Base-by-base conservation (phyloP, 768 basidiomycete species). In the Mycena metata region DNA sequence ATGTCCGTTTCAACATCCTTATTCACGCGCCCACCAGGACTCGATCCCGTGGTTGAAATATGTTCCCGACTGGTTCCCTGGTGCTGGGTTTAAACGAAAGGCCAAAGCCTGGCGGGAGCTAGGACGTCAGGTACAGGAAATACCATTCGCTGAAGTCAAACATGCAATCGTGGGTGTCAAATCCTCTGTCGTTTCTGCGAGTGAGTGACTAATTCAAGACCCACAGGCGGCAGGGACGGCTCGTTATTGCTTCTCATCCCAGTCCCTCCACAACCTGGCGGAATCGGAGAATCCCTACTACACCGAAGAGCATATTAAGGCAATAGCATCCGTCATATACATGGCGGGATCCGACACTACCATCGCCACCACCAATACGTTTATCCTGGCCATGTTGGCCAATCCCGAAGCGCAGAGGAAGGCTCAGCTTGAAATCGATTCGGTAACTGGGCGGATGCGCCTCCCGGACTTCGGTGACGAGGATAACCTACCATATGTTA, bases 1-100 rank as follows among this genome's bases (percentile, higher is more conserved):
- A 7, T 6, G 11, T 23, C 5, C 23, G 13, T 9, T 12, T 51
- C 51, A n/a, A n/a, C n/a, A n/a, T n/a, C n/a, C n/a, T n/a, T n/a
- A n/a, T n/a, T n/a, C n/a, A n/a, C n/a, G n/a, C n/a, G n/a, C n/a
- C n/a, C n/a, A n/a, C n/a, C n/a, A 60, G 47, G 58, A 57, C 51
- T 45, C 11, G 15, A 54, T 58, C 13, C 64, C 62, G 4, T 3
- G 26, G 71, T 74, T 79, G 41, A 73, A 70, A 21, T 59, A 78
- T 43, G 47, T 79, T 7, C 79, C 79, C 0, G 45, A 46, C 8
- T 86, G 85, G 84, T 42, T 85, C 9, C 85, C 85, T 33, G 86
- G 86, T 0, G 80, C 82, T 11, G 81, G 79, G 26, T 86, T 85
- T 71, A 79, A 85, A 66, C 77, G 75, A 36, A 77, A 75, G 51